A percentile compares a stretch with the other conserved stretches of the same genome.
phyloP scores from a whole-genome alignment of 768 basidiomycete species.

The Tylopilus rubrobrunneus region DNA sequence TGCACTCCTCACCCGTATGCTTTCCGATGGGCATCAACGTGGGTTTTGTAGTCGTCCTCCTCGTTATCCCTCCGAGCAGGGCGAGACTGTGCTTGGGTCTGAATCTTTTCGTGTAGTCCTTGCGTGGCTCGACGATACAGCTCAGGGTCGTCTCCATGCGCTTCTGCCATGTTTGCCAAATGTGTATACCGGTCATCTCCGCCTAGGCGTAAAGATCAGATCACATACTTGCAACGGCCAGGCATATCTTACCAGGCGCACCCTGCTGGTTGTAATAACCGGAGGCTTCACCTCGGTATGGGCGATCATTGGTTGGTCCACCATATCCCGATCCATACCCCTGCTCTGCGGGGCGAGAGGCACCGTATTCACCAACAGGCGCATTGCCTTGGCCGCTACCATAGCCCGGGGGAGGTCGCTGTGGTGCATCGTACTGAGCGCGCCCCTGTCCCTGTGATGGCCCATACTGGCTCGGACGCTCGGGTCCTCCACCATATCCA shows the following conservation, averaged over 20 bases:
- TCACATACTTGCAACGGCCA: background rate
- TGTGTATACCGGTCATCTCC: conserved; percentile 18
- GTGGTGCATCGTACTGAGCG: conserved; percentile 6
- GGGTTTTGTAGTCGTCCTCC: conserved; percentile 15
- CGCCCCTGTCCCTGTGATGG: conserved; percentile 6
- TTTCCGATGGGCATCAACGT: conserved; percentile 27
- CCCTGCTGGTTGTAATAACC: conserved; percentile 16
- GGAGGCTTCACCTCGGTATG: conserved; percentile 16
- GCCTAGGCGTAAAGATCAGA: conserved; percentile 12
- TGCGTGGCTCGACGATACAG: conserved; percentile 20
- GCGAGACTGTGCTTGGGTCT: conserved; percentile 12
- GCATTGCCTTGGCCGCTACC: conserved; percentile 4
- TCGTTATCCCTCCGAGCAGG: background rate
- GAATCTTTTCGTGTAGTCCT: conserved; percentile 21
- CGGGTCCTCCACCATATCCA: conserved; percentile 4
- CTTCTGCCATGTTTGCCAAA: conserved; percentile 14
- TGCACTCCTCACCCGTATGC: conserved; percentile 28
- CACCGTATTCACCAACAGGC: conserved; percentile 17
- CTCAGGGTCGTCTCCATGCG: conserved; percentile 18
- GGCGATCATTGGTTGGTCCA: background rate
- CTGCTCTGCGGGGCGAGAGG: conserved; percentile 9
- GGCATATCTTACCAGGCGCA: conserved; percentile 2
- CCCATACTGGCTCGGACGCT: conserved; percentile 13
- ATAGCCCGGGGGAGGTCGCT: conserved; percentile 1
- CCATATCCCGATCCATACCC: conserved; percentile 6